Base-by-base conservation (phyloP, 306 rosid species). In the Lathyrus tuberosus region DNA sequence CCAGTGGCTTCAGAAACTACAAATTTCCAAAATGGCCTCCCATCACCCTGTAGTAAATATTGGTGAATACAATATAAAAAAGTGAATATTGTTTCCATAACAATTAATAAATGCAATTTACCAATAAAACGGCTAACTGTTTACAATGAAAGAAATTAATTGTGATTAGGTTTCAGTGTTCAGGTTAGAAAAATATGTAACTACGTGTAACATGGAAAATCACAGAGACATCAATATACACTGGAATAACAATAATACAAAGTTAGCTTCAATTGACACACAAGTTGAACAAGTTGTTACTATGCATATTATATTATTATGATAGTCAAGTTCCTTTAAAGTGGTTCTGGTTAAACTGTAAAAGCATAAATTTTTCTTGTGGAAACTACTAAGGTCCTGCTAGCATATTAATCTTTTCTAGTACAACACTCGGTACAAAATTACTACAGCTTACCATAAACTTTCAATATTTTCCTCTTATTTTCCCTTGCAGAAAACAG, bases 1-100 rank as follows among this genome's bases (percentile, higher is more conserved):
- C n/a, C 98, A 9, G 96, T 94, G 75, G 98, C 96, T 80, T 94
- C 89, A 24, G 98, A 85, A 73, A 94, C 97, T 67, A 94, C 91
- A 65, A 87, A 86, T 79, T 84, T 94, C 98, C 98, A 94, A 81
- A 94, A 94, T 49, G 98, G 95, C 79, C 95, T 88, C 72, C 97
- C 98, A 75, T 94, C 98, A 76, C 98, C 98, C 98, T 94, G 78
- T 62, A 63, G 56, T 24, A 47, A 73, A 59, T 43, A 46, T 48
- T 54, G 60, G 56, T 24, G 47, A 71, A 59, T 40, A 46, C 48
- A 62, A 59, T 48, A 53, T 51, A 61, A 30, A 4, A 30, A 30
- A 30, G 35, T 30, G 35, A 30, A 30, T 30, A 30, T 30, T 30
- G 5, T 30, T 30, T 30, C 35, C 6, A 30, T 30, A 30, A 30